Base-by-base conservation (phyloP, 495 filamentous ascomycete species). In the Cercophora scortea region DNA sequence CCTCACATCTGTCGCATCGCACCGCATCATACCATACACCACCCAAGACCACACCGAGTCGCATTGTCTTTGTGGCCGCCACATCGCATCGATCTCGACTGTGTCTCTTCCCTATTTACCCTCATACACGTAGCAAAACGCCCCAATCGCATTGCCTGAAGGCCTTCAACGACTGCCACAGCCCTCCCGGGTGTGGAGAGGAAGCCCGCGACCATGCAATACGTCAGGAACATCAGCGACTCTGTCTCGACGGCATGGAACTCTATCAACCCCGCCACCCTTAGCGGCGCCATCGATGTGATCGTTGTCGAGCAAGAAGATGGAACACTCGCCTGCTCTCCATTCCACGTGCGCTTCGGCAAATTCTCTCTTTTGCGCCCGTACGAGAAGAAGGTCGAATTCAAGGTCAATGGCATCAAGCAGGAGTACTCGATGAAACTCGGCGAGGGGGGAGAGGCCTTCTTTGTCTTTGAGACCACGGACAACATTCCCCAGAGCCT, bases 161-260 rank as follows among this genome's bases (percentile, higher is more conserved):
- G 25, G 25, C 5, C 25, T 25, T 25, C 25, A 2, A 25, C 25
- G 25, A 25, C 25, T 25, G 25, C 25, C 25, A 25, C 25, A 25
- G 25, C 25, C 25, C 19, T 45, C 8, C 42, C 15, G 43, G 17
- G 36, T 33, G 18, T 17, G 18, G 36, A 50, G 41, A 19, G 32
- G 39, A 34, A 13, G 16, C 34, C 25, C 25, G 5, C 25, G 16
- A 67, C 66, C 46, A 98, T 98, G 93, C 90, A 98, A 77, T 97
- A 97, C 88, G 92, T 97, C 59, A 81, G 93, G 49, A 95, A 89
- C 71, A 83, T 96, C 60, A 90, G 89, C 67, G 90, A 92, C 62
- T 94, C 93, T 36, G 90, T 97, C 59, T 95, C 90, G 38, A 95
- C 94, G 74, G 93, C 93, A 64, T 99, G 93, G 93, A 97, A 97